A percentile compares a stretch with the other conserved stretches of the same genome.
Evolutionary conservation across 768 basidiomycete genomes (phyloP).

Genomic region (Boletus reticuloceps): DNA sequence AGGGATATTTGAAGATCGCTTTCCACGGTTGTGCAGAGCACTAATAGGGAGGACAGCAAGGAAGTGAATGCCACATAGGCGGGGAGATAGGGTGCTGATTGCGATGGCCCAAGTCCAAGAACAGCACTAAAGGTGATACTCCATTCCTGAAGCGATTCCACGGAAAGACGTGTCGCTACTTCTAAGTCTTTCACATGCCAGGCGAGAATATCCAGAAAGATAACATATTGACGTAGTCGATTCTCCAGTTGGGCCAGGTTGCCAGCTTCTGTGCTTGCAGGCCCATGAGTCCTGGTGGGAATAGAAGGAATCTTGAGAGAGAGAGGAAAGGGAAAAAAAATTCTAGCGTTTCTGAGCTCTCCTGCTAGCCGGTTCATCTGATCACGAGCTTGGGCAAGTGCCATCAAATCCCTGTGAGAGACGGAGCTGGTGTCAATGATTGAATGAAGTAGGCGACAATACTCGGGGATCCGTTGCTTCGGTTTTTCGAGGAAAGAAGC

Average conservation of each 20-base stretch:
- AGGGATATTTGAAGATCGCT: slow-evolving; percentile 45
- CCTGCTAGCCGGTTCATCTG: slow-evolving; percentile 65
- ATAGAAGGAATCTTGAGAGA: neutral
- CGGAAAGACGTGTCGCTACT: slow-evolving; percentile 41
- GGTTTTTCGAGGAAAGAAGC: slow-evolving; percentile 91
- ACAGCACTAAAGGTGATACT: slow-evolving; percentile 57
- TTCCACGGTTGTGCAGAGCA: slow-evolving; percentile 47
- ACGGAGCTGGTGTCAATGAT: slow-evolving; percentile 68
- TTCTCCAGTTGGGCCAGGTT: slow-evolving; percentile 49
- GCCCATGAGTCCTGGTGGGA: neutral
- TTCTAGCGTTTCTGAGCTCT: slow-evolving; percentile 62
- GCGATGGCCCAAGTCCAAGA: slow-evolving; percentile 48
- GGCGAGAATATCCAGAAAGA: slow-evolving; percentile 55
- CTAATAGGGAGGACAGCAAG: slow-evolving; percentile 38
- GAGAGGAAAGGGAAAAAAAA: too few relatives aligned
- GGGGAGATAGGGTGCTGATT: slow-evolving; percentile 2
- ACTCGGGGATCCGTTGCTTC: slow-evolving; percentile 91
- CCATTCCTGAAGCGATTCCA: slow-evolving; percentile 56
- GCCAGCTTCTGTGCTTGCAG: slow-evolving; percentile 34
- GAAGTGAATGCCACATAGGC: slow-evolving; percentile 63
- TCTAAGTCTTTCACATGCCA: slow-evolving; percentile 56
- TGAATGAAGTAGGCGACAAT: slow-evolving; percentile 72
- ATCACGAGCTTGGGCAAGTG: slow-evolving; percentile 6
- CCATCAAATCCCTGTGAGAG: slow-evolving; percentile 51
- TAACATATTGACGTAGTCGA: slow-evolving; percentile 50